These are phyloP conservation scores for Lepidium campestre DNA, from an alignment of 441 rosid genomes.

Conservation along the genomic window DNA sequence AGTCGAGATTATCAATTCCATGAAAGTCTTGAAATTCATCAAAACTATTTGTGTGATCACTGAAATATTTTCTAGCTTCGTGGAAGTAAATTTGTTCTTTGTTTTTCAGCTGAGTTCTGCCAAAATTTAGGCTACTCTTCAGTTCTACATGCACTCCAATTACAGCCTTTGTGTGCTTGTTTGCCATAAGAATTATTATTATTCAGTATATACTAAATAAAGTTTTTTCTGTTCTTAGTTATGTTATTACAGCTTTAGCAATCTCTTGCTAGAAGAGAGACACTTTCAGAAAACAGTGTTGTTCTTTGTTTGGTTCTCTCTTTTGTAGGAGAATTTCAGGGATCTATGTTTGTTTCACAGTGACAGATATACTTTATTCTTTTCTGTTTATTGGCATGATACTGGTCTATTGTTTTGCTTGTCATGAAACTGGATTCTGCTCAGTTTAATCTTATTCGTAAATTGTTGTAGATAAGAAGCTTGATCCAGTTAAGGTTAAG, in stretches of 20 bases:
- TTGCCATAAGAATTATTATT: too few relatives aligned
- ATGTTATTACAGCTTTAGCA: neutral
- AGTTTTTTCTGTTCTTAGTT: neutral
- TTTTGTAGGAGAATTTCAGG: neutral
- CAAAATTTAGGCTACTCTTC: neutral
- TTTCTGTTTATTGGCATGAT: neutral
- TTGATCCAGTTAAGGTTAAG: slow-evolving; percentile 50
- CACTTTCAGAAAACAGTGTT: neutral
- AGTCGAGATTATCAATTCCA: neutral
- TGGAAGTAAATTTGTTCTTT: too few relatives aligned
- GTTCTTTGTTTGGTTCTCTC: neutral
- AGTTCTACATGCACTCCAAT: too few relatives aligned
- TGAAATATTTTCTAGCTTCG: neutral
- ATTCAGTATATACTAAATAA: neutral
- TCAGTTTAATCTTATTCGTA: neutral
- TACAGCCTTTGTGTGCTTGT: too few relatives aligned
- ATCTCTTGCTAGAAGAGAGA: neutral
- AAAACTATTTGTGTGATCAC: neutral
- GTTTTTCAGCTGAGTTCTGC: neutral
- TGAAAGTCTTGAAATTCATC: neutral
- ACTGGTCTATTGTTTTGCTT: neutral
- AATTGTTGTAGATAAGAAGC: slow-evolving; percentile 51
- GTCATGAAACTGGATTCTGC: neutral
- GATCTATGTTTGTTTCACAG: too few relatives aligned
- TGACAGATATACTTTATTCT: too few relatives aligned